Conservation (phyloP, 2,329 filamentous ascomycete species). For the Fusarium gaditjirri region DNA sequence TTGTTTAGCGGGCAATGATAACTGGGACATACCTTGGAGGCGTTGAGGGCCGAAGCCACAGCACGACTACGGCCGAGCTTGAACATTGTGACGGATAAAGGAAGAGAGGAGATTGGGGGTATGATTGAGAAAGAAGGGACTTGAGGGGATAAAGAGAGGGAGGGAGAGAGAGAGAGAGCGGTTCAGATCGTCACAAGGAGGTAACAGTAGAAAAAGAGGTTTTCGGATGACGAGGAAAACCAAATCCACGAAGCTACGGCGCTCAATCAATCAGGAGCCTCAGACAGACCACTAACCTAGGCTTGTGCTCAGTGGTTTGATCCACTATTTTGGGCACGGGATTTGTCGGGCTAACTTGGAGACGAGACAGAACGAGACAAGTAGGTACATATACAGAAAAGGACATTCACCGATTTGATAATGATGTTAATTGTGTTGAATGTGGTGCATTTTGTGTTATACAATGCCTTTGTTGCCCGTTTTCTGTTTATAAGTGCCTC, state of each 20-base stretch:
- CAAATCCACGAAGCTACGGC: slow-evolving; percentile 35
- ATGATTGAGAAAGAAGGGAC: not conserved
- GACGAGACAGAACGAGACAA: not conserved
- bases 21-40: slow-evolving; percentile 72
- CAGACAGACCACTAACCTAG: slow-evolving; percentile 29
- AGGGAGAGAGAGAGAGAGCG: not conserved
- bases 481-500: not conserved
- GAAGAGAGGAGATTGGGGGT: slow-evolving; percentile 17
- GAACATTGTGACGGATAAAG: slow-evolving; percentile 72
- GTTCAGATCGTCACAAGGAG: slow-evolving; percentile 15
- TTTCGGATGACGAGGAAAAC: slow-evolving; percentile 41
- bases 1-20: not conserved
- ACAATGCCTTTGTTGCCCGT: slow-evolving; percentile 25
- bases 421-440: slow-evolving; percentile 8
- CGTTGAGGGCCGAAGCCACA: slow-evolving; percentile 81
- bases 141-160: slow-evolving; percentile 9
- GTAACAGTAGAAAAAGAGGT: slow-evolving; percentile 31
- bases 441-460: not conserved
- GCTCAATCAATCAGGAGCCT: slow-evolving; percentile 33
- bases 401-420: slow-evolving; percentile 39
- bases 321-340: slow-evolving; percentile 40
- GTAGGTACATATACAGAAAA: slow-evolving; percentile 26
- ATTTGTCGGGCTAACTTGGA: slow-evolving; percentile 42
- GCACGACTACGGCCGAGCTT: slow-evolving; percentile 85
- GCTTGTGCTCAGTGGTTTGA: slow-evolving; percentile 17